phyloP scores from a whole-genome alignment of 1,139 yeast genomes.

The Pichia sp. region DNA sequence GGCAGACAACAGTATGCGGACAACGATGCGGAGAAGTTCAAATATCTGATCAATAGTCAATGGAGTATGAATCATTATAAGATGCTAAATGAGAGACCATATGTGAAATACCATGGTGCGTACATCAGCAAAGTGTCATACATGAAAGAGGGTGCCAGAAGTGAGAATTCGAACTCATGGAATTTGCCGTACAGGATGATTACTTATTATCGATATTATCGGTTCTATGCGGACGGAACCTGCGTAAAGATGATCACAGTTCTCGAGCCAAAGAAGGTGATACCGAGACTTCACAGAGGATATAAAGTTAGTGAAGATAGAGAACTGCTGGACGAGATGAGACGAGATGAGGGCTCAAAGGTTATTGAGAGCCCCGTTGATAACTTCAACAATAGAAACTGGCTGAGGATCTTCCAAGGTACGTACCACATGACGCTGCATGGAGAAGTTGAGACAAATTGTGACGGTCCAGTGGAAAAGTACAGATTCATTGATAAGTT shows the following conservation, averaged over 20 bases:
- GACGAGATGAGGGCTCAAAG: not conserved
- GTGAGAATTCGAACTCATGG: constrained; percentile 63
- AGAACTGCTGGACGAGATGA: constrained; percentile 7
- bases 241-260: constrained; percentile 61
- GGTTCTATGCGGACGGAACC: constrained; percentile 76
- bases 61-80: constrained; percentile 42
- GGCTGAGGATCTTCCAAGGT: constrained; percentile 38
- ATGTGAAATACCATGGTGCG: constrained; percentile 71
- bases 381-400: constrained; percentile 13
- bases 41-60: constrained; percentile 34
- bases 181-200: constrained; percentile 72
- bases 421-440: constrained; percentile 50
- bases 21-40: constrained; percentile 21
- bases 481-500: constrained; percentile 60
- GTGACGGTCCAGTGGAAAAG: constrained; percentile 55
- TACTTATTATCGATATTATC: constrained; percentile 76
- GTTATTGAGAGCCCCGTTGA: constrained; percentile 7
- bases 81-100: constrained; percentile 57
- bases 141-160: constrained; percentile 69
- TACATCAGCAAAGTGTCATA: constrained; percentile 84
- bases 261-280: constrained; percentile 56
- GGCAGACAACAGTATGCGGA: constrained; percentile 45
- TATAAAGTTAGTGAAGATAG: constrained; percentile 10
- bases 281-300: constrained; percentile 24
- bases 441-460: constrained; percentile 45